Percentiles rank a stretch among this genome's conserved stretches.
Evolutionary conservation across 1,139 yeast genomes (phyloP).

Genomic region (Saccharomycopsis hybrid): DNA sequence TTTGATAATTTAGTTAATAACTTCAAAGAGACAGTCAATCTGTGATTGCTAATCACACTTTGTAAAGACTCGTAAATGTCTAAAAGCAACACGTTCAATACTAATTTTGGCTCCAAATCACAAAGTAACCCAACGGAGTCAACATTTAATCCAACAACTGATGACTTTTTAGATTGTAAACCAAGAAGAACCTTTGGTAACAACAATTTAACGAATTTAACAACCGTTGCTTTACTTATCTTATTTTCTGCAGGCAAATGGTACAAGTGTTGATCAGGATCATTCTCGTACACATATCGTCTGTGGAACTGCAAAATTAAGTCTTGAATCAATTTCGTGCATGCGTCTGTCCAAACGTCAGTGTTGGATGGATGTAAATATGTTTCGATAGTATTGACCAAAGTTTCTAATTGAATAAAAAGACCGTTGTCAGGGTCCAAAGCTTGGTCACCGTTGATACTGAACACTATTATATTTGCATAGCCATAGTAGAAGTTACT

Average conservation of each 20-base stretch:
- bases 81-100: conserved; percentile 58
- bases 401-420: conserved; percentile 45
- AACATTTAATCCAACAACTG: conserved; percentile 54
- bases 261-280: conserved; percentile 28
- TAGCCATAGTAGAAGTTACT: conserved; percentile 49
- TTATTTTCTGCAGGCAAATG: conserved; percentile 42
- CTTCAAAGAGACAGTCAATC: conserved; percentile 69
- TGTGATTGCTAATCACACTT: conserved; percentile 71
- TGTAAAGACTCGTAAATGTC: conserved; percentile 83
- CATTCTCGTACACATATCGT: conserved; percentile 45
- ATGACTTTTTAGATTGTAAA: conserved; percentile 65
- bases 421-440: conserved; percentile 38
- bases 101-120: conserved; percentile 51
- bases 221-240: conserved; percentile 37
- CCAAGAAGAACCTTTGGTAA: conserved; percentile 62
- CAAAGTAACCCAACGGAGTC: conserved; percentile 59
- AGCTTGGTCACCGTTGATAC: conserved; percentile 48
- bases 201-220: conserved; percentile 48
- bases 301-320: conserved; percentile 63
- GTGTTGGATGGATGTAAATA: conserved; percentile 87
- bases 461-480: conserved; percentile 58
- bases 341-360: conserved; percentile 57
- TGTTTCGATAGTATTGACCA: conserved; percentile 70
- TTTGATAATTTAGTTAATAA: conserved; percentile 62
- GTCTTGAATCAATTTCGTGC: conserved; percentile 33